A percentile compares a stretch with the other conserved stretches of the same genome.
phyloP scores from a whole-genome alignment of 2,329 filamentous ascomycete genomes.

The Neopestalotiopsis rosae region DNA sequence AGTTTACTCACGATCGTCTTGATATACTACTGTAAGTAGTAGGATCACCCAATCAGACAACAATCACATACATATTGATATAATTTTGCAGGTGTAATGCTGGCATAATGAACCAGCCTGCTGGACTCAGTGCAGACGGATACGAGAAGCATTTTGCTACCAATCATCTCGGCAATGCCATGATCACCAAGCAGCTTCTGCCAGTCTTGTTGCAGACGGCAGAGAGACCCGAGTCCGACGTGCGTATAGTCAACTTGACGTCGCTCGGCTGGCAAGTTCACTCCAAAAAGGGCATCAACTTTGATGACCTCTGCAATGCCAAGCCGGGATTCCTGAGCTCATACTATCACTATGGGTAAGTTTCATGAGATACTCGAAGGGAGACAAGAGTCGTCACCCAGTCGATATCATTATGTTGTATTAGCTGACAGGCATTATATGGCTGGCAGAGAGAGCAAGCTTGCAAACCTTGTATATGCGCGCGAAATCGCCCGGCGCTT shows the following conservation, averaged over 20 bases:
- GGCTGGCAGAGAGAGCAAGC: conserved; percentile 31
- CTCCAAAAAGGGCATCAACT: conserved; percentile 18
- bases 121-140: conserved; percentile 35
- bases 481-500: conserved; percentile 22
- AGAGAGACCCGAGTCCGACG: conserved; percentile 18
- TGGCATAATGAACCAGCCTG: conserved; percentile 41
- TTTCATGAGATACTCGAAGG: not conserved
- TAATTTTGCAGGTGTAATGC: conserved; percentile 27
- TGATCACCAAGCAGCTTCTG: conserved; percentile 35
- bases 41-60: conserved; percentile 3
- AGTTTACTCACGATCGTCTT: conserved; percentile 41
- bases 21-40: conserved; percentile 46
- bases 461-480: conserved; percentile 24
- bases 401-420: no score
- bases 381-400: no score
- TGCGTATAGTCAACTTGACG: conserved; percentile 22
- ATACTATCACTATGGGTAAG: conserved; percentile 21
- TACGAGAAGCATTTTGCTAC: conserved; percentile 50
- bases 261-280: conserved; percentile 18
- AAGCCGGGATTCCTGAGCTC: conserved; percentile 14
- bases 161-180: conserved; percentile 49
- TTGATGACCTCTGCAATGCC: conserved; percentile 16
- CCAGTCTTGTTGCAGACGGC: conserved; percentile 20
- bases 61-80: not conserved
- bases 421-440: conserved; percentile 9